Conservation (phyloP, 306 rosid species). For the Urtica urens region DNA sequence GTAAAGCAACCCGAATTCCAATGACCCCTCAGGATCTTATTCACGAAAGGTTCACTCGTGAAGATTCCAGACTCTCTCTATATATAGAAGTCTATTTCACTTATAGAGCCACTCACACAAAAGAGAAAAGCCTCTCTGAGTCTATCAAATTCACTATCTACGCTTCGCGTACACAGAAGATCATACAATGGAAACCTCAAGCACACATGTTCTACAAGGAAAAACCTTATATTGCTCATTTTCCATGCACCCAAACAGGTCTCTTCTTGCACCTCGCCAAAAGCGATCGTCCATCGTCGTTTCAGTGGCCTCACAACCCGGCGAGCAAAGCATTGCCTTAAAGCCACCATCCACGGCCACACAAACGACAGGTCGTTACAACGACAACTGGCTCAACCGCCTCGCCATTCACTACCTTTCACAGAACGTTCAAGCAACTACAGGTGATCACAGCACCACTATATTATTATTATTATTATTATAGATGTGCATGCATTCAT, state of each 20-base stretch:
- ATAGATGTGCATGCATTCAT: too few species aligned
- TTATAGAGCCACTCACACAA: too few species aligned
- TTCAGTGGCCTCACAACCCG: constrained; percentile 41
- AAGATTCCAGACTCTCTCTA: too few species aligned
- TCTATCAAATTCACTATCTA: not conserved
- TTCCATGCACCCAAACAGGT: constrained; percentile 15
- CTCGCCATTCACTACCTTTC: constrained; percentile 67
- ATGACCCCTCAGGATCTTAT: too few species aligned
- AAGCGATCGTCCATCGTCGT: constrained; percentile 13
- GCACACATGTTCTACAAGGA: constrained; percentile 21
- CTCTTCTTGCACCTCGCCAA: constrained; percentile 8
- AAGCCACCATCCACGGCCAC: not conserved
- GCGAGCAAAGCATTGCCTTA: constrained; percentile 6
- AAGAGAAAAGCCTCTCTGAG: not conserved
- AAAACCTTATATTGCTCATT: constrained; percentile 15
- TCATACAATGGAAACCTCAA: constrained; percentile 50
- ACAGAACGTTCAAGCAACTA: constrained; percentile 53
- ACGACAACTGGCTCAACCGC: constrained; percentile 60
- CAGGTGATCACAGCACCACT: constrained; percentile 42
- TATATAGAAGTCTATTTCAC: not conserved
- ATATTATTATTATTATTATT: not conserved
- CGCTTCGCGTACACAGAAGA: not conserved
- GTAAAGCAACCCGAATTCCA: too few species aligned
- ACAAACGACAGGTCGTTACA: constrained; percentile 20
- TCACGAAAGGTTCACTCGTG: too few species aligned